Percentiles rank a stretch among this genome's conserved stretches.
Conservation (phyloP, 306 rosid genomes). For the Herpetospermum pedunculosum region DNA sequence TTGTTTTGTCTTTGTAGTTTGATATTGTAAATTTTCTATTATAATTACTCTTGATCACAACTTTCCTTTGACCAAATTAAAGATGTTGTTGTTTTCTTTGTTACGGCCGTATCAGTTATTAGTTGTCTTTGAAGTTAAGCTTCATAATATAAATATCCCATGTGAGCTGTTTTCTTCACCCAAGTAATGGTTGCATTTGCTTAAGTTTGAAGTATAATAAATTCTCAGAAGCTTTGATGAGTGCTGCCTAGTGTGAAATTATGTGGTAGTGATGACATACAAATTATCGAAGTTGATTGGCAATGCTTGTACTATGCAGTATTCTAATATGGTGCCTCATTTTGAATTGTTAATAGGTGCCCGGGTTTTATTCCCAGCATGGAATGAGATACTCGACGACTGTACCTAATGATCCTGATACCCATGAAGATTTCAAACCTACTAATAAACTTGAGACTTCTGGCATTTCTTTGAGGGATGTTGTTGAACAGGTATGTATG, state of each 20-base stretch:
- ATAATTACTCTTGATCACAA: not conserved
- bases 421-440: conserved; percentile 88
- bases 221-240: not conserved
- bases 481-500: conserved; percentile 67
- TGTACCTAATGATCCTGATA: conserved; percentile 51
- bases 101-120: not conserved
- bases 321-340: not conserved
- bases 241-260: not conserved
- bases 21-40: not conserved
- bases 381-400: conserved; percentile 37
- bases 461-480: conserved; percentile 37
- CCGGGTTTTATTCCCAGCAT: conserved; percentile 26
- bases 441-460: conserved; percentile 42
- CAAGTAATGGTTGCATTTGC: not conserved
- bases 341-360: conserved; percentile 25
- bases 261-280: not conserved
- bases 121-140: not conserved
- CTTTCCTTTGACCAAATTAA: not conserved
- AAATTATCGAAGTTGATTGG: not conserved
- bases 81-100: not conserved
- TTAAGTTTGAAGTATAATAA: not conserved
- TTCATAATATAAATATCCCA: not conserved
- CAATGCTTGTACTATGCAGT: not conserved
- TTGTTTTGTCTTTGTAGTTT: not conserved
- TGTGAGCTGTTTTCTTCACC: not conserved